Evolutionary conservation across 2,329 filamentous ascomycete genomes (phyloP).

Genomic region (Diaporthe nobilis): DNA sequence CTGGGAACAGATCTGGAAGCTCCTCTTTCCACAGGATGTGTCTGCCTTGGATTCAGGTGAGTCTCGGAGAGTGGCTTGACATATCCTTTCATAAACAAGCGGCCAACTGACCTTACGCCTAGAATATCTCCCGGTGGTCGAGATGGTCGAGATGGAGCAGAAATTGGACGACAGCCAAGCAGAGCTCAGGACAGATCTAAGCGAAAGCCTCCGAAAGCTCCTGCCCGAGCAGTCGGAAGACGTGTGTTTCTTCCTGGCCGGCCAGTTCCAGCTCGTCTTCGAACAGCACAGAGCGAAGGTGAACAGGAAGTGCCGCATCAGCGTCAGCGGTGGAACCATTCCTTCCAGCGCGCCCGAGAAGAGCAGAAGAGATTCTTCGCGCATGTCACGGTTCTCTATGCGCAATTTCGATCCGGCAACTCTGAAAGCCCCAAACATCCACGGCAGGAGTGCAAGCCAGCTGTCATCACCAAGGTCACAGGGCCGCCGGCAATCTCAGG

Average conservation of each 20-base stretch:
- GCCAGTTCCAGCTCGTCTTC: slow-evolving; percentile 41
- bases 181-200: slow-evolving; percentile 38
- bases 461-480: slow-evolving; percentile 17
- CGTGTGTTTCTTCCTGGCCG: slow-evolving; percentile 36
- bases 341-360: slow-evolving; percentile 17
- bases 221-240: slow-evolving; percentile 38
- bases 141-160: slow-evolving; percentile 41
- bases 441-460: slow-evolving; percentile 20
- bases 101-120: neutral
- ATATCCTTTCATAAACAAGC: neutral
- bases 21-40: slow-evolving; percentile 38
- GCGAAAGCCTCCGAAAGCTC: slow-evolving; percentile 36
- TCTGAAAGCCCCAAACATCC: neutral
- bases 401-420: neutral
- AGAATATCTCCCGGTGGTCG: slow-evolving; percentile 39
- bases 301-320: slow-evolving; percentile 36
- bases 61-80: neutral
- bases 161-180: slow-evolving; percentile 39
- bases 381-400: slow-evolving; percentile 40
- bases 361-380: slow-evolving; percentile 3
- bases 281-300: slow-evolving; percentile 41
- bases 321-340: neutral
- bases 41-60: slow-evolving; percentile 37
- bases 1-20: slow-evolving; percentile 38
- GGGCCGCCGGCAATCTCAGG: slow-evolving; percentile 28